These are phyloP conservation scores for Gossypium gossypioides DNA, from an alignment of 441 rosid genomes.

Conservation along the genomic window DNA sequence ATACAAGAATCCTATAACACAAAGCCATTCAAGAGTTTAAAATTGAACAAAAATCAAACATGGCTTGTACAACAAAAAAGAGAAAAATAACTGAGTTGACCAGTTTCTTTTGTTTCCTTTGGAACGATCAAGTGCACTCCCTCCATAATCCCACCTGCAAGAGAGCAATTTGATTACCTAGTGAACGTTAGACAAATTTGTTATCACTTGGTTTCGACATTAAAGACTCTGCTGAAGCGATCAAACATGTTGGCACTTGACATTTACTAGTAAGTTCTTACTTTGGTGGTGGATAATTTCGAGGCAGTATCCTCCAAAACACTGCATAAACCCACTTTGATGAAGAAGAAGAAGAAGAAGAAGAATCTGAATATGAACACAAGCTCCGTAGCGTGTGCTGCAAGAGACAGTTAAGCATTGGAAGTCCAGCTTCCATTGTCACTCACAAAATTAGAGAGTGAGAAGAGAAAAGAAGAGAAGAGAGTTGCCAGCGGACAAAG, in stretches of 20 bases:
- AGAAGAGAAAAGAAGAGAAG: conserved; percentile 7
- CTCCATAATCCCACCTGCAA: conserved; percentile 70
- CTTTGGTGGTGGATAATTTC: conserved; percentile 74
- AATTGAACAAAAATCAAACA: background rate
- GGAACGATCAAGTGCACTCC: conserved; percentile 48
- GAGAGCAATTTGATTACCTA: conserved; percentile 20
- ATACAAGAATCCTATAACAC: conserved; percentile 53
- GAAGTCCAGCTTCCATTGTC: conserved; percentile 53
- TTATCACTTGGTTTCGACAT: background rate
- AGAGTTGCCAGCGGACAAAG: conserved; percentile 10
- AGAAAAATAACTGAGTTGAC: conserved; percentile 21
- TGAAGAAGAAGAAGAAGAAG: conserved; percentile 24
- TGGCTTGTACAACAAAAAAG: background rate
- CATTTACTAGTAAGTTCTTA: conserved; percentile 16
- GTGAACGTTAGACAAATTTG: conserved; percentile 1
- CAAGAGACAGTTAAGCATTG: conserved; percentile 54
- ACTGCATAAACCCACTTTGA: conserved; percentile 69
- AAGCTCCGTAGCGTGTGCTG: conserved; percentile 47
- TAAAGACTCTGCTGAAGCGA: background rate
- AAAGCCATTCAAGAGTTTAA: background rate
- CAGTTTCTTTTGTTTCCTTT: conserved; percentile 66
- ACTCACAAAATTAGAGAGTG: background rate
- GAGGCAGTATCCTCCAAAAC: conserved; percentile 63
- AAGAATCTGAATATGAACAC: conserved; percentile 36
- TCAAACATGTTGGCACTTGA: background rate